Evolutionary conservation across 805 yeast species (phyloP), one percentile per base, ranked within the genome.

Genomic region (Candida railenensis): DNA sequence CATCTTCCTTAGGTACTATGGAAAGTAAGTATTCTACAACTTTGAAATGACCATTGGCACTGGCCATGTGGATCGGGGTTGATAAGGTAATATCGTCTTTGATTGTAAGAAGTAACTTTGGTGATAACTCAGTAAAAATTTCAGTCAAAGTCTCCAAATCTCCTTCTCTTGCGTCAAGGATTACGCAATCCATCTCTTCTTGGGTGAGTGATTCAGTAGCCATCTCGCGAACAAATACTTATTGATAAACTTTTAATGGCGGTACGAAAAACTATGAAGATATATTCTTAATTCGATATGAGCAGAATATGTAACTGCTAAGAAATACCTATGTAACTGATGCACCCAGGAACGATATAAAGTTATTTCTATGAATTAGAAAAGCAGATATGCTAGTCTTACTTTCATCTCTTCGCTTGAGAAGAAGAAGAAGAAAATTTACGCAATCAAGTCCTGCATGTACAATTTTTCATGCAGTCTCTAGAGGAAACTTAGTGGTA

Each of bases 1-100:
- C 80, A 8, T 81, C 76, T 28, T 63, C 71, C 28, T 70, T 63
- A 0, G 76, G 57, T 3, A 83, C 48, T 22, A 81, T 58, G 0
- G 78, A 68, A 28, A 89, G 59, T 21, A 90, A 63, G 55, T 77
- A 86, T 56, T 78, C 66, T 21, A 87, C 78, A 3, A 83, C 81
- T 38, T 83, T 90, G 3, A 71, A 52, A 62, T 92, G 96, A 1
- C 97, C 99, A 66, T 94, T 94, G 22, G 95, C 99, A 20, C 95
- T 83, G 0, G 98, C 97, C 91, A 89, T 88, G 62, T 94, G 99
- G 42, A 94, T 69, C 5, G 96, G 86, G 0, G 96, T 88, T 43
- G 87, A 80, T 34, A 75, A 63, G 2, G 91, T 76, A 44, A 63
- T 71, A 40, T 81, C 83, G 54, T 91, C 96, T 52, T 74, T 73